Conservation (phyloP, 2,329 filamentous ascomycete genomes). For the Proliferodiscus dingleyae region DNA sequence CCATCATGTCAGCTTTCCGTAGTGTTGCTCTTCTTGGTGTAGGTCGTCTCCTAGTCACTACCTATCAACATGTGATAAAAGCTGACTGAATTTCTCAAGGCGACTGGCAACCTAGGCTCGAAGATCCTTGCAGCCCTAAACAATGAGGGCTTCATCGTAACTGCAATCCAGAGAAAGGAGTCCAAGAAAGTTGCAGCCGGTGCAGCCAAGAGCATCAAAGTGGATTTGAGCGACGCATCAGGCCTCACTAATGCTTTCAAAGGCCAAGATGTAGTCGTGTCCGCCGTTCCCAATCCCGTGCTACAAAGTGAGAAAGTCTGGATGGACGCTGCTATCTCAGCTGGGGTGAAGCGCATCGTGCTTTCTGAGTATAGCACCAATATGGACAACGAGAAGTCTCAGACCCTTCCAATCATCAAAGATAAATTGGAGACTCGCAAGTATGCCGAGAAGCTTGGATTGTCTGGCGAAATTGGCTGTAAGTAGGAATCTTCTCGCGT, state of each 20-base stretch:
- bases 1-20: constrained; percentile 3
- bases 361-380: constrained; percentile 49
- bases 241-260: constrained; percentile 12
- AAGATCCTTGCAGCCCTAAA: constrained; percentile 13
- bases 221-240: constrained; percentile 7
- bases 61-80: not conserved
- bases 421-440: constrained; percentile 12
- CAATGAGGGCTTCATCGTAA: constrained; percentile 13
- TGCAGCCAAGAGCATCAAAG: constrained; percentile 10
- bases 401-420: constrained; percentile 7
- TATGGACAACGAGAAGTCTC: constrained; percentile 17
- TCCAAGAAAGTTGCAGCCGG: constrained; percentile 7
- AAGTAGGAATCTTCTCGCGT: too few relatives aligned
- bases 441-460: constrained; percentile 9
- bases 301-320: constrained; percentile 29
- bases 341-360: constrained; percentile 54
- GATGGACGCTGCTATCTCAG: constrained; percentile 51
- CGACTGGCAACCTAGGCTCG: constrained; percentile 14
- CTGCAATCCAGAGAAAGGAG: constrained; percentile 13
- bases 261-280: constrained; percentile 16
- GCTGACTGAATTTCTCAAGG: constrained; percentile 2
- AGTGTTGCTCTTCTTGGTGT: constrained; percentile 15
- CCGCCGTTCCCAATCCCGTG: constrained; percentile 9
- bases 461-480: constrained; percentile 9
- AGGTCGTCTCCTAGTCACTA: not conserved